Evolutionary conservation across 2,329 filamentous ascomycete genomes (phyloP).

Genomic region (Alternaria hordeiaustralica): DNA sequence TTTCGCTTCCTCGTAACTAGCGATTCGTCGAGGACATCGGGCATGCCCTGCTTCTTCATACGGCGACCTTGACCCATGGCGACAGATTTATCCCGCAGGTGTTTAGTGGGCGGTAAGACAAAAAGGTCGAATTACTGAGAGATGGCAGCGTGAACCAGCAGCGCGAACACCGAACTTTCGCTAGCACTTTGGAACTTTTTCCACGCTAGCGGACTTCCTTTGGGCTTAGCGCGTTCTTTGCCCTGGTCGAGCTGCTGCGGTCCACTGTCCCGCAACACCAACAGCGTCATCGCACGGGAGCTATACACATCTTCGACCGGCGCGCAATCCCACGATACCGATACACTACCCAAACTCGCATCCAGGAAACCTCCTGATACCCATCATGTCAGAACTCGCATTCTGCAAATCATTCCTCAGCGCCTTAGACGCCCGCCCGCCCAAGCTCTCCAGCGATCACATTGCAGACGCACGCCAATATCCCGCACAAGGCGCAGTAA

Average conservation of each 20-base stretch:
- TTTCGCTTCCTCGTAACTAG: conserved; percentile 86
- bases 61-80: conserved; percentile 86
- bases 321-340: neutral
- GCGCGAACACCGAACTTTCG: conserved; percentile 29
- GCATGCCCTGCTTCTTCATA: conserved; percentile 94
- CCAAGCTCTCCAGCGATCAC: conserved; percentile 87
- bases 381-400: conserved; percentile 67
- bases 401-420: conserved; percentile 87
- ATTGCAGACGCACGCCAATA: conserved; percentile 84
- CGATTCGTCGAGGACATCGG: conserved; percentile 78
- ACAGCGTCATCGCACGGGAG: conserved; percentile 40
- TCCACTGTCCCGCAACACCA: conserved; percentile 27
- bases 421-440: conserved; percentile 76
- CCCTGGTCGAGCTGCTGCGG: conserved; percentile 6
- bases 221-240: neutral
- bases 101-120: neutral
- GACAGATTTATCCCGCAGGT: conserved; percentile 3
- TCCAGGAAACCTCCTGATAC: neutral
- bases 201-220: conserved; percentile 19
- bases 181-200: conserved; percentile 19
- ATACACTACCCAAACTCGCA: neutral
- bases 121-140: conserved; percentile 1
- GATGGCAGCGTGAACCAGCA: conserved; percentile 12
- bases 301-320: neutral
- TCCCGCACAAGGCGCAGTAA: conserved; percentile 76